Conservation (phyloP, 2,329 filamentous ascomycete genomes). For the Sporothrix pseudoabietina region DNA sequence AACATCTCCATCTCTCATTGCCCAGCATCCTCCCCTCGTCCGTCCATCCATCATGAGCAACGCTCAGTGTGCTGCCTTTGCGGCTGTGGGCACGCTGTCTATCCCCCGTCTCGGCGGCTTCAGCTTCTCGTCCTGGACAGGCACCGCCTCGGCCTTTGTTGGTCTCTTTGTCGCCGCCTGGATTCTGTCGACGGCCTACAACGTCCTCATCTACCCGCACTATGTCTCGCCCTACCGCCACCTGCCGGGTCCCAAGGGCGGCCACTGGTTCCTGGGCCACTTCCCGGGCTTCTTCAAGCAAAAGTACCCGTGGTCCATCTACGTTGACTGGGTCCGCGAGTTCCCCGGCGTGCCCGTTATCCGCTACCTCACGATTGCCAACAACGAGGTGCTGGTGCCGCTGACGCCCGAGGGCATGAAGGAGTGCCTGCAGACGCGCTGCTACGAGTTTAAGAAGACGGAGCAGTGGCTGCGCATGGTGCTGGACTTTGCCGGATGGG, state of each 20-base stretch:
- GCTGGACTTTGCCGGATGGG: slow-evolving; percentile 30
- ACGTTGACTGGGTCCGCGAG: slow-evolving; percentile 30
- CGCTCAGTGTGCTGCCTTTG: slow-evolving; percentile 11
- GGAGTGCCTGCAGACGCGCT: slow-evolving; percentile 45
- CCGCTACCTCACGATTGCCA: slow-evolving; percentile 43
- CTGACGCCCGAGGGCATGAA: slow-evolving; percentile 45
- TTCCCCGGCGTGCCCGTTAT: slow-evolving; percentile 42
- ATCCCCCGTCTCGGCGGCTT: not conserved
- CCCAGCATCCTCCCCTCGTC: not conserved
- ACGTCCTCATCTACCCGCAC: slow-evolving; percentile 47
- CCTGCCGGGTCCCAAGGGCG: slow-evolving; percentile 47
- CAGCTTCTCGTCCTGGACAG: not conserved
- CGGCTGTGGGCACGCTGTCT: not conserved
- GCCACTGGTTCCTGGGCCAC: slow-evolving; percentile 33
- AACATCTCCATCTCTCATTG: no score
- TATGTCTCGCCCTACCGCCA: slow-evolving; percentile 49
- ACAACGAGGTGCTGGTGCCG: slow-evolving; percentile 45
- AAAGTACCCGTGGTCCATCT: slow-evolving; percentile 29
- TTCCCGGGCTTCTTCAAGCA: slow-evolving; percentile 26
- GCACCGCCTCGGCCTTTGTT: not conserved
- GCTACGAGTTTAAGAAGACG: slow-evolving; percentile 42
- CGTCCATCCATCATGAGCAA: slow-evolving; percentile 7
- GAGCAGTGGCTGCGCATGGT: slow-evolving; percentile 41
- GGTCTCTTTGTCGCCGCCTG: slow-evolving; percentile 1
- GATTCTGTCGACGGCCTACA: slow-evolving; percentile 39